These are phyloP conservation scores for Patellifolia procumbens DNA, from an alignment of 179 eudicot genomes.

Conservation along the genomic window DNA sequence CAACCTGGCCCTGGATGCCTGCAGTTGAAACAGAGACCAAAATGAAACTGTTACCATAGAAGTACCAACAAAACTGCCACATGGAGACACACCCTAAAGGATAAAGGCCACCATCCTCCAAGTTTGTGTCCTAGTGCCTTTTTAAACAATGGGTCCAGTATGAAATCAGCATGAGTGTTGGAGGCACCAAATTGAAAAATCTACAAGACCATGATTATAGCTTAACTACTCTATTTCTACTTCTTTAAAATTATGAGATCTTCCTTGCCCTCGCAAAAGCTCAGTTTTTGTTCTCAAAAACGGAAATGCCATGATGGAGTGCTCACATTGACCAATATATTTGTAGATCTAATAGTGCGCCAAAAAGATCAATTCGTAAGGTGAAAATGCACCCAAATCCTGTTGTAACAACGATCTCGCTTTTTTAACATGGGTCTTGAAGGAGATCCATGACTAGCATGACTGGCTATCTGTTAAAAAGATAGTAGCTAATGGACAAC, in stretches of 20 bases:
- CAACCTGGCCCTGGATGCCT: slow-evolving; percentile 95
- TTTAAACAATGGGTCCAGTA: neutral
- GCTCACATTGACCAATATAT: neutral
- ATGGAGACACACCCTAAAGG: neutral
- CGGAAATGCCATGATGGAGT: neutral
- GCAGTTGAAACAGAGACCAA: slow-evolving; percentile 16
- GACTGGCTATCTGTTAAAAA: neutral
- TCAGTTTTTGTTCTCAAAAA: neutral
- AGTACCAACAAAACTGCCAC: neutral
- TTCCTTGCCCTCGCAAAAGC: neutral
- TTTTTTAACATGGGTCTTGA: neutral
- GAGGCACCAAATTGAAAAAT: neutral
- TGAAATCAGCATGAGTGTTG: neutral
- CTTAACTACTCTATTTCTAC: neutral
- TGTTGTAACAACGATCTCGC: neutral
- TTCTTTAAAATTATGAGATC: neutral
- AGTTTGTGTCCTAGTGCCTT: neutral
- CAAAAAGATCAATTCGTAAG: neutral
- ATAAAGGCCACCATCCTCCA: neutral
- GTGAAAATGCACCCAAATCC: neutral
- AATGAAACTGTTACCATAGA: neutral
- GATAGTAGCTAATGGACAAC: neutral
- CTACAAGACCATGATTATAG: too few species aligned
- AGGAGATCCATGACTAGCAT: neutral
- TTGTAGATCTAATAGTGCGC: neutral